Evolutionary conservation across 1,284 basidiomycete species (phyloP), one percentile per base, ranked within the genome.

Genomic region (Boletellus deceptivus): DNA sequence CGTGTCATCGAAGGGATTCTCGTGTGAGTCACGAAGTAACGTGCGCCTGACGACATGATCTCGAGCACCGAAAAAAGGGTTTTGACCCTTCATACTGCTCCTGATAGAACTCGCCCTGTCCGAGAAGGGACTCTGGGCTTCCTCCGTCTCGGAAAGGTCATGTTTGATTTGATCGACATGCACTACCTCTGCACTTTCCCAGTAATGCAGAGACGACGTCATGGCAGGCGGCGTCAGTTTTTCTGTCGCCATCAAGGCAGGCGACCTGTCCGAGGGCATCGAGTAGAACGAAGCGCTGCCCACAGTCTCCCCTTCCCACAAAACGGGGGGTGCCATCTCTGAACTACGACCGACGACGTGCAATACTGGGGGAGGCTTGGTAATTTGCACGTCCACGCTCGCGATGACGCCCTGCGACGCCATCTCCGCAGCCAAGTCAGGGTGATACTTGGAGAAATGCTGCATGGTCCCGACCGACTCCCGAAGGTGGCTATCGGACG

Each of bases 141-240:
- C 49, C 8, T 29, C 44, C 3, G 14, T 6, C 16, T 59, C 49
- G 24, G 65, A 59, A 31, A 63, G 49, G 42, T 65, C 62, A 2
- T 69, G 56, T 17, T 63, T 49, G 10, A 67, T 51, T 24, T 62
- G 66, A 36, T 75, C 73, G 46, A 73, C 73, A 44, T 80, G 72
- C 47, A 86, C 57, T 10, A 88, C 82, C 59, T 86, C 83, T 0
- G 86, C 86, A 6, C 82, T 83, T 65, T 88, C 80, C 86, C 86
- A 88, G 36, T 63, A 75, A 68, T 88, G 85, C 6, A 72, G 60
- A 14, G 71, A 68, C 2, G 77, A 76, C 3, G 67, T 59, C 14
- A 71, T 79, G 10, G 80, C 75, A 10, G 71, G 70, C 40, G 85
- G 84, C 4, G 85, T 86, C 53, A 76, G 76, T 62, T 81, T 81